These are phyloP conservation scores for Lentinula sp. DNA, from an alignment of 768 basidiomycete species.

Conservation along the genomic window DNA sequence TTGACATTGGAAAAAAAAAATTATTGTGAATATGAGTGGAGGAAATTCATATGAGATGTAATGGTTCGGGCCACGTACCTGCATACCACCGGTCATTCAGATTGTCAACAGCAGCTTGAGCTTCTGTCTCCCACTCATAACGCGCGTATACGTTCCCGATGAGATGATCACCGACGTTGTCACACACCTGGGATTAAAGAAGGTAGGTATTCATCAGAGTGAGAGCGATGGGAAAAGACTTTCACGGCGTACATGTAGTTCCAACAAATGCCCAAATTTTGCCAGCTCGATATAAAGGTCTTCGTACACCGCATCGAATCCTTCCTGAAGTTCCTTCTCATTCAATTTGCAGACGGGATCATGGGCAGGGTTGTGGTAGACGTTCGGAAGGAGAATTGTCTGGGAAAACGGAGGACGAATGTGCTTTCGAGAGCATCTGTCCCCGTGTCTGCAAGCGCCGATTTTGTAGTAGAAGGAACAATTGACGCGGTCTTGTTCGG, in stretches of 20 bases:
- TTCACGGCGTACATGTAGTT: slow-evolving; percentile 66
- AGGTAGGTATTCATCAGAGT: neutral
- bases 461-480: slow-evolving; percentile 99
- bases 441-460: slow-evolving; percentile 97
- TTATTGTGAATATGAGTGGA: slow-evolving; percentile 1
- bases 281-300: slow-evolving; percentile 92
- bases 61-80: slow-evolving; percentile 42
- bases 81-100: slow-evolving; percentile 98
- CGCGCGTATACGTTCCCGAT: slow-evolving; percentile 98
- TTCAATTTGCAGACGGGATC: slow-evolving; percentile 85
- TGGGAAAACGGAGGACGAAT: slow-evolving; percentile 97
- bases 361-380: slow-evolving; percentile 97
- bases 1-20: slow-evolving; percentile 29
- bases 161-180: slow-evolving; percentile 96
- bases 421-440: slow-evolving; percentile 97
- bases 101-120: slow-evolving; percentile 86
- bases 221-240: neutral
- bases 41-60: neutral
- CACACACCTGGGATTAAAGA: neutral
- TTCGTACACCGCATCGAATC: slow-evolving; percentile 91
- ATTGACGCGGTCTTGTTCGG: slow-evolving; percentile 93
- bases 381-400: slow-evolving; percentile 93
- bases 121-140: slow-evolving; percentile 98
- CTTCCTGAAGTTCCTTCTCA: slow-evolving; percentile 85
- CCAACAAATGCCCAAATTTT: slow-evolving; percentile 93